Percentiles rank a stretch among this genome's conserved stretches.
phyloP scores from a whole-genome alignment of 1,284 basidiomycete genomes.

The Apiotrichum gamsii region DNA sequence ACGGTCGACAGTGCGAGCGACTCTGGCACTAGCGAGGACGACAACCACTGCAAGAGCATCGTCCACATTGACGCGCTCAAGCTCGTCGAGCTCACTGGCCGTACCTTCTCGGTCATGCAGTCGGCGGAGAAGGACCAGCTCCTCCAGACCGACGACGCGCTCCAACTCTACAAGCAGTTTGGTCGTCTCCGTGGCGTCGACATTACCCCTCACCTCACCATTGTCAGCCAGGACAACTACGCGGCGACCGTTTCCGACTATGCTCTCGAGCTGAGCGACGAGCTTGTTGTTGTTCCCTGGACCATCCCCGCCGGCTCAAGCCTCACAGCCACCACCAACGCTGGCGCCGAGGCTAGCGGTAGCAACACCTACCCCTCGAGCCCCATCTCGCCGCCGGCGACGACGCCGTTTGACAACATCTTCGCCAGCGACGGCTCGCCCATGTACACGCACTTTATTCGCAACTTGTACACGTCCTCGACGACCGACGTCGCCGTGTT shows the following conservation, averaged over 20 bases:
- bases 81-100: conserved; percentile 79
- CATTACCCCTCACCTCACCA: conserved; percentile 57
- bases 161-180: conserved; percentile 70
- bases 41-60: neutral
- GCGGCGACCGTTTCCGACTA: conserved; percentile 61
- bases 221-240: conserved; percentile 67
- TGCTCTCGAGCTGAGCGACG: conserved; percentile 55
- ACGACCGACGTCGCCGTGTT: conserved; percentile 69
- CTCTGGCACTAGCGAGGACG: conserved; percentile 2
- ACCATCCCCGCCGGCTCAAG: conserved; percentile 36
- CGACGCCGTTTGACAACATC: conserved; percentile 38
- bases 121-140: conserved; percentile 65
- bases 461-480: conserved; percentile 64
- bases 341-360: conserved; percentile 3
- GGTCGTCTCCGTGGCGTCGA: conserved; percentile 65
- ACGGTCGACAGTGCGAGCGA: neutral
- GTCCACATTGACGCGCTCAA: conserved; percentile 63
- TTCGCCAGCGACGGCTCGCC: conserved; percentile 43
- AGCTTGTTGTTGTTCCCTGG: conserved; percentile 82
- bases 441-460: conserved; percentile 70
- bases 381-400: conserved; percentile 41
- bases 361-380: conserved; percentile 57
- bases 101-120: conserved; percentile 77
- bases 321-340: no score
- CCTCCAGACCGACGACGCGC: conserved; percentile 66